Evolutionary conservation across 2,329 filamentous ascomycete species (phyloP).

Genomic region (Bipolaris oryzae): DNA sequence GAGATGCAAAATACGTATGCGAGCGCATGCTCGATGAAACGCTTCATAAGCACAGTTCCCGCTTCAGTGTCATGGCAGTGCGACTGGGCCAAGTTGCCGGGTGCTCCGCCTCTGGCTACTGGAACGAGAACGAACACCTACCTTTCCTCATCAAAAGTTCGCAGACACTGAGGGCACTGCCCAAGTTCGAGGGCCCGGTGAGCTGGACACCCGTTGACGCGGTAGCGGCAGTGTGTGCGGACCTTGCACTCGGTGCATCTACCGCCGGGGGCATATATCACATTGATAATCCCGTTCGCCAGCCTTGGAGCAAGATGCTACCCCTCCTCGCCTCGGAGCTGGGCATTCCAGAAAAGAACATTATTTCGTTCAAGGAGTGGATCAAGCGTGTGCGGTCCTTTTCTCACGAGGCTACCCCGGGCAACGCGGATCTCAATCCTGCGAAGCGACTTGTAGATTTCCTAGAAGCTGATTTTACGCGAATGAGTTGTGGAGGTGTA

Average conservation of each 20-base stretch:
- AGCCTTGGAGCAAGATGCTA: conserved; percentile 50
- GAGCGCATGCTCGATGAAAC: conserved; percentile 59
- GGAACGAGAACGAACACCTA: conserved; percentile 62
- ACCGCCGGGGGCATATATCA: conserved; percentile 51
- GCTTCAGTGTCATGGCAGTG: conserved; percentile 54
- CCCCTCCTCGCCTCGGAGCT: conserved; percentile 40
- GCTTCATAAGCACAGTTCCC: conserved; percentile 50
- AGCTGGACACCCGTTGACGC: conserved; percentile 57
- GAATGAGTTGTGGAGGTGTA: conserved; percentile 56
- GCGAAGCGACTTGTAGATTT: conserved; percentile 43
- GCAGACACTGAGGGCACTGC: conserved; percentile 53
- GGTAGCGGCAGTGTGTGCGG: conserved; percentile 43
- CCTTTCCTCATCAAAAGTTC: conserved; percentile 58
- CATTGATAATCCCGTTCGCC: conserved; percentile 54
- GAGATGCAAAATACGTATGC: conserved; percentile 60
- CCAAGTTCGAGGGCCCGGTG: conserved; percentile 24
- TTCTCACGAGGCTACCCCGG: conserved; percentile 4
- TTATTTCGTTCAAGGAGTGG: conserved; percentile 53
- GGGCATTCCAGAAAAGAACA: conserved; percentile 27
- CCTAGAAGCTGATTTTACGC: conserved; percentile 43
- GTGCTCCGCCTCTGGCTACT: conserved; percentile 56
- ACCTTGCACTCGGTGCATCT: conserved; percentile 38
- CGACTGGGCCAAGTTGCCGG: conserved; percentile 62
- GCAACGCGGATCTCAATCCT: conserved; percentile 34
- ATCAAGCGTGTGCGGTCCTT: conserved; percentile 43